Base-by-base conservation (phyloP, 2,329 filamentous ascomycete species). In the Amauroascus niger region DNA sequence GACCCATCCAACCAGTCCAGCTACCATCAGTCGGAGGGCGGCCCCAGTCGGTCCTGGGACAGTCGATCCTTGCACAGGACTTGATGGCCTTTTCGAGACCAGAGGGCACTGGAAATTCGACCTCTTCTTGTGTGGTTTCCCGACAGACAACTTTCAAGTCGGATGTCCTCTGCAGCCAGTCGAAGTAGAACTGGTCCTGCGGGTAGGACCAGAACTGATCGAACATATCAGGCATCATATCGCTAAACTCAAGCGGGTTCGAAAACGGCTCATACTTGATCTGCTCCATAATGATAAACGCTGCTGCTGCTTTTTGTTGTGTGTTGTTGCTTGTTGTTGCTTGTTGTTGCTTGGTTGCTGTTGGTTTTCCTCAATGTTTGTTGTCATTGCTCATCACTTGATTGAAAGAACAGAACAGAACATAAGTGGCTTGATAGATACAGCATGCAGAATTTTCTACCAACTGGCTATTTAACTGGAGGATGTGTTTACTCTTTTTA, bases 11-110 rank as follows among this genome's bases (percentile, higher is more conserved):
- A 41, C 53, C 41, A 37, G 32, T 43, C 40, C 46, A 51, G 24
- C 40, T 43, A n/a, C 47, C 9, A 18, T 54, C 52, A n/a, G 41
- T 8, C n/a, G 39, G 28, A 30, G 3, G 40, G 9, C 16, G 20
- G 2, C 39, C 13, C 33, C 26, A 33, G 37, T 24, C 26, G 28
- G 33, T 40, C 8, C 41, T 40, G 13, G 53, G 48, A 9, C 26
- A 52, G 37, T 48, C 35, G 47, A 44, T 41, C 6, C 16, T 22
- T 6, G 16, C 28, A 37, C 30, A 53, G 8, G 45, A 53, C 32
- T 49, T 43, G 44, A 58, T 56, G 26, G 57, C 55, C 14, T 55
- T 48, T 39, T 50, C 49, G n/a, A 58, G 45, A 13, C 40, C 49
- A 9, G 51, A 24, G 22, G 54, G 53, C 11, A 33, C 51, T 44